These are phyloP conservation scores for Mycena sp. DNA, from an alignment of 1,284 basidiomycete genomes.

Conservation along the genomic window DNA sequence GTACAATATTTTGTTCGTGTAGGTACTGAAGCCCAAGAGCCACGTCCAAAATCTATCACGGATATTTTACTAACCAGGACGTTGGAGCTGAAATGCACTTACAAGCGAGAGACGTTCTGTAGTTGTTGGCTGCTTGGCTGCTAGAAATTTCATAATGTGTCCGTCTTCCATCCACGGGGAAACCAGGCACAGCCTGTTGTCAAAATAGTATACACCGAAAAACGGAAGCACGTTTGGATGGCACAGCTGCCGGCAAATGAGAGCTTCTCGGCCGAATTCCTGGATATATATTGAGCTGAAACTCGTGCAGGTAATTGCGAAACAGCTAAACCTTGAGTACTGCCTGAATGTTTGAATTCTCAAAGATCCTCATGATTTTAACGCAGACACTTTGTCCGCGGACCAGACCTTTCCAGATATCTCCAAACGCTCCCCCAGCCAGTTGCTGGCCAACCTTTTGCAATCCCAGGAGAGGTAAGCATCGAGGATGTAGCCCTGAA, in stretches of 20 bases:
- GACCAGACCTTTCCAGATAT: slow-evolving; percentile 11
- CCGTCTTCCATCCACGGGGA: no score
- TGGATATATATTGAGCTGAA: slow-evolving; percentile 8
- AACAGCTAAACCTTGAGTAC: slow-evolving; percentile 7
- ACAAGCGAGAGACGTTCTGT: slow-evolving; percentile 8
- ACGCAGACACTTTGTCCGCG: slow-evolving; percentile 18
- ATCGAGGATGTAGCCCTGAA: background rate
- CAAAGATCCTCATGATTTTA: slow-evolving; percentile 21
- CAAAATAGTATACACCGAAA: no score
- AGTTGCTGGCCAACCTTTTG: slow-evolving; percentile 23
- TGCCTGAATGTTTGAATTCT: background rate
- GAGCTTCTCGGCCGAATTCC: slow-evolving; percentile 39
- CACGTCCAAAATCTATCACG: no score
- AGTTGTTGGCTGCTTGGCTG: slow-evolving; percentile 15
- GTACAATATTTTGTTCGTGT: no score
- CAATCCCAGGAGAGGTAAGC: background rate
- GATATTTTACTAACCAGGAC: no score
- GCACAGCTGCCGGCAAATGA: slow-evolving; percentile 44
- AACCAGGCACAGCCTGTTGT: no score
- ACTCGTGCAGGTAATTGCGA: no score
- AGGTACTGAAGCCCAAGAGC: no score
- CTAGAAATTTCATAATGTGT: no score
- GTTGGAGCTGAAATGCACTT: background rate
- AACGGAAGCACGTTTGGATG: no score
- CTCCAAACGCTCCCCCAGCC: background rate